Base-by-base conservation (phyloP, 2,329 filamentous ascomycete genomes). In the Corynespora cassiicola region DNA sequence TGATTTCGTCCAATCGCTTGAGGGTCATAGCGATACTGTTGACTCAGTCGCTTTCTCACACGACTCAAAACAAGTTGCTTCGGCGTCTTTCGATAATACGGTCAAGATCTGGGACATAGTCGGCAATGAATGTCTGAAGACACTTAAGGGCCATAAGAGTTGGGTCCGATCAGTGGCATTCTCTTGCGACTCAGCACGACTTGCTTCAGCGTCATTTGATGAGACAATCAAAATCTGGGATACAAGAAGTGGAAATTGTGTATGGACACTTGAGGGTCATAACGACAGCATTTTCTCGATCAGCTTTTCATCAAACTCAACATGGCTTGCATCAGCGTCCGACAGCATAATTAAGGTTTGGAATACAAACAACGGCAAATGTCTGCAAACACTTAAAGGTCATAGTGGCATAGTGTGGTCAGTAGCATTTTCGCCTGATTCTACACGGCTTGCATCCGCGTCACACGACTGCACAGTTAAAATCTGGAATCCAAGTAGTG, bases 351-450 rank as follows among this genome's bases (percentile, higher is more conserved):
- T n/a, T n/a, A n/a, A n/a, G n/a, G n/a, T n/a, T n/a, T n/a, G n/a
- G n/a, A n/a, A n/a, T n/a, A n/a, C n/a, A n/a, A n/a, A n/a, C n/a
- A n/a, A n/a, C n/a, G n/a, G n/a, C n/a, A n/a, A n/a, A n/a, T n/a
- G n/a, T n/a, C n/a, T n/a, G n/a, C n/a, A n/a, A n/a, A n/a, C n/a
- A n/a, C n/a, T n/a, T n/a, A n/a, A n/a, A n/a, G n/a, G n/a, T n/a
- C n/a, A n/a, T n/a, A n/a, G n/a, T n/a, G n/a, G n/a, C n/a, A n/a
- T n/a, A n/a, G n/a, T n/a, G n/a, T 26, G 7, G n/a, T 43, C 31
- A 2, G 40, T 57, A 15, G 42, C 39, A 6, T 50, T 57, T 38
- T 52, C 47, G 6, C 34, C 16, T 21, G 31, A 56, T 34, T 36
- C 22, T 11, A 32, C 27, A 2, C 17, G 23, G 31, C 26, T 40